Evolutionary conservation across 352 stramenopile species (phyloP), one percentile per base, ranked within the genome.

Genomic region (Phytophthora syringae): DNA sequence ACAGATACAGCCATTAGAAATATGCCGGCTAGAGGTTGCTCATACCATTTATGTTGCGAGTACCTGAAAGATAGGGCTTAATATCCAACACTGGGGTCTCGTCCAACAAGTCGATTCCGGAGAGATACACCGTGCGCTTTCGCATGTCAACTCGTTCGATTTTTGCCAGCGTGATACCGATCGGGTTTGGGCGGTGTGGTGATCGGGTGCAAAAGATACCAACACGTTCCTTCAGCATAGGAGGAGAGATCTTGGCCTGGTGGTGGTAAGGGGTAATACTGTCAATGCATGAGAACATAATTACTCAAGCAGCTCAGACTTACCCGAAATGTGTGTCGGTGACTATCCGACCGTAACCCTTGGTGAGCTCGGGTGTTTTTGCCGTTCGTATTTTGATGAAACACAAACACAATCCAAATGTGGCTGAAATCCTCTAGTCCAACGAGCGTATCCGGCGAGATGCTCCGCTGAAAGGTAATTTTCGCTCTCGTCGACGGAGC

Each of bases 81-180:
- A 99, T 97, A 64, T 99, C 98, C 3, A 99, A 70, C 12, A 99
- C 88, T 7, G 98, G 98, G 2, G 98, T 99, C 49, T 94, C 96
- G 65, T 99, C 92, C 28, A 98, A 72, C n/a, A 98, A 80, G 58
- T 98, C 95, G 18, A 98, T 66, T 15, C 89, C 94, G 7, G 87
- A 83, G 34, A 98, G 69, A 60, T 86, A 80, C 24, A 98, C 81
- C 0, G 64, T 82, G 9, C 83, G 82, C 11, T 66, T 67, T 20
- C 61, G 60, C 39, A 68, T 70, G 58, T 97, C 73, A 13, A 98
- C 82, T 15, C 62, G 53, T 56, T 98, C 92, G 50, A 98, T 78
- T 61, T 90, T 95, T 32, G 89, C 94, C 7, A 96, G 70, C 7
- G 86, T 95, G 64, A 99, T 87, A 18, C 96, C 97, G 27, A 99